A percentile compares a stretch with the other conserved stretches of the same genome.
These are phyloP conservation scores for Torrubiellomyces zombiae DNA, from an alignment of 2,329 filamentous ascomycete genomes.

Conservation along the genomic window DNA sequence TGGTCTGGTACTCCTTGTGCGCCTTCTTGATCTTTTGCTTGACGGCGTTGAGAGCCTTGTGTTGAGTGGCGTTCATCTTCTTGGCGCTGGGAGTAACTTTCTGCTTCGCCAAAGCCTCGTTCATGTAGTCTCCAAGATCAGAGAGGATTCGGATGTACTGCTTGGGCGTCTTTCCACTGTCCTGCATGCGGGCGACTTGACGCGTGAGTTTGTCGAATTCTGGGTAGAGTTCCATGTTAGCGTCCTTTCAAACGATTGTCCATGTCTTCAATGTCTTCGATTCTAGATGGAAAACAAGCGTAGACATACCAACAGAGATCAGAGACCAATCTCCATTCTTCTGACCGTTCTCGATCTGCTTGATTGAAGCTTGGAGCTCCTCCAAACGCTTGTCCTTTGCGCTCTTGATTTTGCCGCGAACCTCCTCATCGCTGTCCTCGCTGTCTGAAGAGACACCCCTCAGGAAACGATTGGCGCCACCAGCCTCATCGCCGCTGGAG, in stretches of 20 bases:
- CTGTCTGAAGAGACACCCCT: constrained; percentile 55
- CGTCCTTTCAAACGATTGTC: not conserved
- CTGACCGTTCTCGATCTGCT: constrained; percentile 85
- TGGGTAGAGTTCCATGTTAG: constrained; percentile 19
- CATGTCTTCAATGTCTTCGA: not conserved
- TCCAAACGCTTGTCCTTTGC: constrained; percentile 95
- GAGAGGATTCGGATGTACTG: constrained; percentile 83
- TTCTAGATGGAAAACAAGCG: not conserved
- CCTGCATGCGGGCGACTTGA: constrained; percentile 62
- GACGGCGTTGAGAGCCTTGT: constrained; percentile 85
- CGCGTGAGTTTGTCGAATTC: constrained; percentile 92
- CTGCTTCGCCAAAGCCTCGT: constrained; percentile 85
- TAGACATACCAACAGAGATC: constrained; percentile 61
- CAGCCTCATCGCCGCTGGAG: constrained; percentile 48
- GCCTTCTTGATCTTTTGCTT: constrained; percentile 99
- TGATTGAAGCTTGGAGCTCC: constrained; percentile 79
- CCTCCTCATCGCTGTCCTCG: constrained; percentile 76
- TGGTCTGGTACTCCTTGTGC: constrained; percentile 81
- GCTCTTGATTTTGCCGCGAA: constrained; percentile 78
- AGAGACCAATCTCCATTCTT: constrained; percentile 97
- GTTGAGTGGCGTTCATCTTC: constrained; percentile 97
- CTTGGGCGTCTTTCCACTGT: constrained; percentile 69
- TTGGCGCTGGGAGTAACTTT: constrained; percentile 91
- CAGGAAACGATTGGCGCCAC: constrained; percentile 73
- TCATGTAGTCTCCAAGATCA: constrained; percentile 87